Base-by-base conservation (phyloP, 2,329 filamentous ascomycete genomes). In the Aspergillus sp. region DNA sequence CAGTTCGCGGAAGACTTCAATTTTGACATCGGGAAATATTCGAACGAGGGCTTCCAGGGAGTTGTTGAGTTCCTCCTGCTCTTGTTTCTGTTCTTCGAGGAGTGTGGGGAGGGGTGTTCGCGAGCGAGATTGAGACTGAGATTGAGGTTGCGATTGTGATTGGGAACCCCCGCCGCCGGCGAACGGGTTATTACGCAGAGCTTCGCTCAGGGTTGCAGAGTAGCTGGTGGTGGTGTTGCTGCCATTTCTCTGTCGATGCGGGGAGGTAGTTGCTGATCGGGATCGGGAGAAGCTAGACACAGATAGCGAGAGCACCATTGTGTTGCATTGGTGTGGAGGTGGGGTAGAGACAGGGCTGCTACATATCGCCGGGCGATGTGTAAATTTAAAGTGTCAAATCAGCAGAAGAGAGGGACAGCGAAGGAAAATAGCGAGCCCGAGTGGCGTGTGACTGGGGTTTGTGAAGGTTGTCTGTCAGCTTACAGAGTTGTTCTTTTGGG, bases 1-100 rank as follows among this genome's bases (percentile, higher is more conserved):
- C 27, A 81, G 62, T 64, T 81, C 79, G 6, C 79, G 76, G 43
- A 81, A 77, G 5, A 80, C 78, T 58, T 81, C 79, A 53, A 77
- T 65, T 50, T 74, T 74, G 43, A 80, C 70, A 58, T 80, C 77
- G 1, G 78, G 78, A 46, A 81, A 81, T 12, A 80, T 68, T 11
- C 69, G 68, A 3, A 74, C 73, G 3, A 81, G 69, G 1, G 72
- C 68, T 25, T 70, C 66, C 11, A 81, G 66, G 19, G 76, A 73
- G 9, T 68, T 62, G 60, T 81, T 81, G 31, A 79, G 64, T 37
- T 77, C 76, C 35, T 70, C 64, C 39, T 74, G 70, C 44, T 76
- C 73, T 5, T 64, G 70, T 17, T 63, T 62, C 35, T 71, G 70
- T 54, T 77, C 70, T 45, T 72, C 66, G 4, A 57, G 61, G 41